A percentile compares a stretch with the other conserved stretches of the same genome.
Evolutionary conservation across 225 moss, liverwort and hornwort genomes (phyloP).

Genomic region (Polytrichum formosum): DNA sequence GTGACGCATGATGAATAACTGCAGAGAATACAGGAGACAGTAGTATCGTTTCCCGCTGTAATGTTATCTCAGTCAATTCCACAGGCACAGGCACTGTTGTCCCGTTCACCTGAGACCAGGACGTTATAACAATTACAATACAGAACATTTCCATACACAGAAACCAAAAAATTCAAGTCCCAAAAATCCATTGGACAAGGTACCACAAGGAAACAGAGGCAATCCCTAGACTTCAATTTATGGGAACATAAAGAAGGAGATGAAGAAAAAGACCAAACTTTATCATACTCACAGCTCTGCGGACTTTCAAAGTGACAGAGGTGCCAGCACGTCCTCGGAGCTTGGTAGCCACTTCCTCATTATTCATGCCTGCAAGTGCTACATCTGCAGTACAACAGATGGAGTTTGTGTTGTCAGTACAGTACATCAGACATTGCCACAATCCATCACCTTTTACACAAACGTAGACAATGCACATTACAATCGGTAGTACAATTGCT

Average conservation of each 20-base stretch:
- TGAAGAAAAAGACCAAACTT: too few relatives aligned
- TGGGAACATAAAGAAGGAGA: too few relatives aligned
- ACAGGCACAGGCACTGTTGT: constrained; percentile 22
- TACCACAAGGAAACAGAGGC: too few relatives aligned
- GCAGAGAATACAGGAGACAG: constrained; percentile 84
- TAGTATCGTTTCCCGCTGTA: constrained; percentile 83
- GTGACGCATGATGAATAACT: constrained; percentile 72
- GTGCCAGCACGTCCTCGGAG: constrained; percentile 94
- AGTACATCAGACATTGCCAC: too few relatives aligned
- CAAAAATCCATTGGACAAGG: too few relatives aligned
- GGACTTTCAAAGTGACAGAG: constrained; percentile 83
- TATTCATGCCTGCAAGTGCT: constrained; percentile 79
- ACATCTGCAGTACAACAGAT: constrained; percentile 39
- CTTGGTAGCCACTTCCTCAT: constrained; percentile 82
- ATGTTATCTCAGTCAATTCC: constrained; percentile 59
- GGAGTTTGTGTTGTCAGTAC: neutral
- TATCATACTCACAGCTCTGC: constrained; percentile 59
- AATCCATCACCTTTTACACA: neutral
- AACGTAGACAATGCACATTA: neutral
- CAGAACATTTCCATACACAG: too few relatives aligned
- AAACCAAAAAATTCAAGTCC: too few relatives aligned
- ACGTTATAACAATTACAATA: neutral
- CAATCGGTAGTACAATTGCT: neutral
- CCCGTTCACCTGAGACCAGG: constrained; percentile 19
- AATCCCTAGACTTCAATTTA: too few relatives aligned